Conservation (phyloP, 2,329 filamentous ascomycete genomes). For the Chaetothyriales sp. region DNA sequence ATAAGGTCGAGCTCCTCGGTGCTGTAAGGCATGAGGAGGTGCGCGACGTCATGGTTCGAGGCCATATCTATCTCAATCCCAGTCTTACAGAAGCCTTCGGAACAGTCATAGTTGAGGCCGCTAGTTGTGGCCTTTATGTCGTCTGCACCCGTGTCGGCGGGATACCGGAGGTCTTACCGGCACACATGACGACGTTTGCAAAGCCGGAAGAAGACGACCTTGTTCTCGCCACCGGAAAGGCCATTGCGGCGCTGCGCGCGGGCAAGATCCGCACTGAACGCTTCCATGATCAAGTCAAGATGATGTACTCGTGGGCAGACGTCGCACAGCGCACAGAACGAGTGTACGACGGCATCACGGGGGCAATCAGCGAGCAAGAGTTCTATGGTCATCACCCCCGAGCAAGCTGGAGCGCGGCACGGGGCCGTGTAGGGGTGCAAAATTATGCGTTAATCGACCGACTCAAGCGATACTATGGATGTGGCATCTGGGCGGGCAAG, state of each 20-base stretch:
- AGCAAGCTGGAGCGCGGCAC: constrained; percentile 53
- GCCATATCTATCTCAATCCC: constrained; percentile 91
- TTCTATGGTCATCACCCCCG: constrained; percentile 71
- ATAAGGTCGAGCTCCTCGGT: constrained; percentile 82
- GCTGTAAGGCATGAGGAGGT: constrained; percentile 92
- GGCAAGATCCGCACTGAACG: constrained; percentile 80
- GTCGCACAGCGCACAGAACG: constrained; percentile 86
- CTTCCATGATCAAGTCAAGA: constrained; percentile 92
- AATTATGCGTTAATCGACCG: constrained; percentile 90
- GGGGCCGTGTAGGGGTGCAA: constrained; percentile 54
- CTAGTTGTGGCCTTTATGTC: constrained; percentile 87
- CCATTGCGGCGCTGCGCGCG: constrained; percentile 70
- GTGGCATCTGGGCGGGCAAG: constrained; percentile 96
- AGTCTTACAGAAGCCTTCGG: constrained; percentile 93
- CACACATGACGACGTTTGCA: constrained; percentile 94
- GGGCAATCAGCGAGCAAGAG: constrained; percentile 67
- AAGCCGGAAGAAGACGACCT: constrained; percentile 94
- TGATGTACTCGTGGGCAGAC: constrained; percentile 98
- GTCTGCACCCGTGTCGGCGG: constrained; percentile 94
- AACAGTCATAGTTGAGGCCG: constrained; percentile 93
- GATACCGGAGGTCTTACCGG: constrained; percentile 87
- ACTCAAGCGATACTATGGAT: constrained; percentile 91
- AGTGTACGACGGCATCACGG: constrained; percentile 86
- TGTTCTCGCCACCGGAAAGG: constrained; percentile 73
- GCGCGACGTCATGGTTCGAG: constrained; percentile 89